Percentiles rank a stretch among this genome's conserved stretches.
These are phyloP conservation scores for Hylodesmum podocarpum DNA, from an alignment of 306 rosid species.

Conservation along the genomic window DNA sequence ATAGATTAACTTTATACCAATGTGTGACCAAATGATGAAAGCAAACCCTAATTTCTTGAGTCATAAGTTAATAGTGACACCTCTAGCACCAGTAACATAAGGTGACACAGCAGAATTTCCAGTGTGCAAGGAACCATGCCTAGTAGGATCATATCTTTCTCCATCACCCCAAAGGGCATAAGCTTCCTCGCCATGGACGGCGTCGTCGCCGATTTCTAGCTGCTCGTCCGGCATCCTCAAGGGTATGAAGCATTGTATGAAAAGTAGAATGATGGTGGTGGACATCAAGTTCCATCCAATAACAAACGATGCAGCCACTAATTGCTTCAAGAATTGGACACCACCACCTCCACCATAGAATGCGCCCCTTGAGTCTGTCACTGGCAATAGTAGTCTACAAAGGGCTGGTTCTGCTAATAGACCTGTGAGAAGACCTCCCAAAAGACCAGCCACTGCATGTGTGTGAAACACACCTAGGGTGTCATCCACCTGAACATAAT, in stretches of 20 bases:
- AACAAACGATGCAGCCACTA: constrained; percentile 69
- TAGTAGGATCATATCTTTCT: constrained; percentile 80
- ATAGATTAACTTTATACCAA: constrained; percentile 1
- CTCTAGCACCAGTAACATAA: constrained; percentile 87
- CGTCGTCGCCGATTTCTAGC: constrained; percentile 83
- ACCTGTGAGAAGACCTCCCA: constrained; percentile 91
- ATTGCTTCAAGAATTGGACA: constrained; percentile 68
- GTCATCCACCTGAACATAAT: constrained; percentile 68
- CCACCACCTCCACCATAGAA: constrained; percentile 83
- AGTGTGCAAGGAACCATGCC: constrained; percentile 49
- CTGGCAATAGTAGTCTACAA: constrained; percentile 57
- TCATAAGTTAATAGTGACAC: constrained; percentile 73
- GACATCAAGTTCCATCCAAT: constrained; percentile 88
- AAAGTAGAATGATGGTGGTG: constrained; percentile 71
- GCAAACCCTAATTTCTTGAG: not conserved
- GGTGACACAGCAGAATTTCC: constrained; percentile 51
- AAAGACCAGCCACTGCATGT: constrained; percentile 90
- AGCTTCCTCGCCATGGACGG: constrained; percentile 96
- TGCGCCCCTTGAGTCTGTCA: constrained; percentile 64
- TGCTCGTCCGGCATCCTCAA: constrained; percentile 89
- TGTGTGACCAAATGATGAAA: not conserved
- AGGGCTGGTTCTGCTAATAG: constrained; percentile 90
- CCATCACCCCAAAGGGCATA: constrained; percentile 99
- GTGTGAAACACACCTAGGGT: constrained; percentile 94
- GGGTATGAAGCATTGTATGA: constrained; percentile 65